Evolutionary conservation across 148 eudicot genomes (phyloP).

Genomic region (Persicaria tinctoria): DNA sequence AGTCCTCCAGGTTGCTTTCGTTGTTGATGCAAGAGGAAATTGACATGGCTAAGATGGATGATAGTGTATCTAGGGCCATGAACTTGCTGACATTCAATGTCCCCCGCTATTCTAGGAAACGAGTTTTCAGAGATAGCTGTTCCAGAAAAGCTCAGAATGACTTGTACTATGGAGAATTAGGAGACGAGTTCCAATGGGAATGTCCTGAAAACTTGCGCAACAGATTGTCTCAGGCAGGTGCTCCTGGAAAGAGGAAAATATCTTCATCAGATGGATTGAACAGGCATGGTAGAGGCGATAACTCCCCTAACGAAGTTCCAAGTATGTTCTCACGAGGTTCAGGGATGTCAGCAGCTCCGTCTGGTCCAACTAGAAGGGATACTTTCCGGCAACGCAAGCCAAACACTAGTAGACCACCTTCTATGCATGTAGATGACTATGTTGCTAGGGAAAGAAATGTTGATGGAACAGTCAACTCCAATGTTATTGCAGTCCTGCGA

Average conservation of each 20-base stretch:
- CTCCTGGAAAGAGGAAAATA: conserved; percentile 60
- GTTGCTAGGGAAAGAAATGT: conserved; percentile 91
- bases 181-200: conserved; percentile 76
- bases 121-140: conserved; percentile 42
- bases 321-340: conserved; percentile 48
- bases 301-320: conserved; percentile 35
- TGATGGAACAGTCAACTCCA: conserved; percentile 61
- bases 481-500: conserved; percentile 86
- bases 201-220: conserved; percentile 88
- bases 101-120: conserved; percentile 46
- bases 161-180: conserved; percentile 34
- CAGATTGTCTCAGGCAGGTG: conserved; percentile 58
- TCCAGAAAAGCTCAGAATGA: conserved; percentile 55
- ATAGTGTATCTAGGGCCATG: conserved; percentile 23
- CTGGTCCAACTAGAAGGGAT: conserved; percentile 72
- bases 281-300: conserved; percentile 76
- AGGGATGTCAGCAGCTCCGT: conserved; percentile 36
- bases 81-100: conserved; percentile 23
- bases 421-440: conserved; percentile 98
- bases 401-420: conserved; percentile 95
- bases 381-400: conserved; percentile 88
- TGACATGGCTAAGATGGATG: conserved; percentile 30
- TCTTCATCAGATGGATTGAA: conserved; percentile 52
- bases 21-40: conserved; percentile 43
- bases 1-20: conserved; percentile 42